A percentile compares a stretch with the other conserved stretches of the same genome.
Conservation (phyloP, 2,329 filamentous ascomycete species). For the Gyromitra esculenta region DNA sequence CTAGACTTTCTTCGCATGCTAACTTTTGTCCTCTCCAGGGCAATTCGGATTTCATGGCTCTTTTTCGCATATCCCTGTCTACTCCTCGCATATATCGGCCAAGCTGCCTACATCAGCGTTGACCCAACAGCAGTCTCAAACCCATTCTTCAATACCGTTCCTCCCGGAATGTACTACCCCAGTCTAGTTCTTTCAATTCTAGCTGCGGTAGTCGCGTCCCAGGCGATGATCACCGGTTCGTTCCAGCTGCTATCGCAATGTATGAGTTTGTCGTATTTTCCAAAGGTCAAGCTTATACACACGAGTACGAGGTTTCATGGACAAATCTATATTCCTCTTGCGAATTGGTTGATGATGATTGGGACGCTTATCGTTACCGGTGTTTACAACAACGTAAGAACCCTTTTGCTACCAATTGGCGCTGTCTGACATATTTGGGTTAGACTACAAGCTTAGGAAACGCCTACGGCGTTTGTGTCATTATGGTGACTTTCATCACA, state of each 20-base stretch:
- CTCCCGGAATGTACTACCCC: slow-evolving; percentile 74
- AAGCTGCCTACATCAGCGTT: slow-evolving; percentile 75
- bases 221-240: slow-evolving; percentile 79
- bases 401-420: slow-evolving; percentile 11
- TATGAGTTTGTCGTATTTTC: slow-evolving; percentile 78
- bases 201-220: slow-evolving; percentile 78
- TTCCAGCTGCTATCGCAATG: slow-evolving; percentile 77
- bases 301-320: slow-evolving; percentile 76
- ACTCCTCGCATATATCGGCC: slow-evolving; percentile 74
- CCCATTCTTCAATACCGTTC: slow-evolving; percentile 77
- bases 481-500: slow-evolving; percentile 80
- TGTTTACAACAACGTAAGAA: slow-evolving; percentile 73
- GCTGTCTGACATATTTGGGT: slow-evolving; percentile 4
- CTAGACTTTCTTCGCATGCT: background rate
- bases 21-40: slow-evolving; percentile 60
- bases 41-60: slow-evolving; percentile 79
- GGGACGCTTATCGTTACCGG: slow-evolving; percentile 78
- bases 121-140: slow-evolving; percentile 72
- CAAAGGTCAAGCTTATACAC: slow-evolving; percentile 77
- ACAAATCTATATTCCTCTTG: slow-evolving; percentile 78
- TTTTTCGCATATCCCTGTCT: slow-evolving; percentile 74
- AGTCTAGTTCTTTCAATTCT: slow-evolving; percentile 74
- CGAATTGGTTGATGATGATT: slow-evolving; percentile 80
- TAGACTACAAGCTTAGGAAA: slow-evolving; percentile 75
- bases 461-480: slow-evolving; percentile 81